Percentiles rank a stretch among this genome's conserved stretches.
These are phyloP conservation scores for Naganishia liquefaciens DNA, from an alignment of 1,284 basidiomycete genomes.

Conservation along the genomic window DNA sequence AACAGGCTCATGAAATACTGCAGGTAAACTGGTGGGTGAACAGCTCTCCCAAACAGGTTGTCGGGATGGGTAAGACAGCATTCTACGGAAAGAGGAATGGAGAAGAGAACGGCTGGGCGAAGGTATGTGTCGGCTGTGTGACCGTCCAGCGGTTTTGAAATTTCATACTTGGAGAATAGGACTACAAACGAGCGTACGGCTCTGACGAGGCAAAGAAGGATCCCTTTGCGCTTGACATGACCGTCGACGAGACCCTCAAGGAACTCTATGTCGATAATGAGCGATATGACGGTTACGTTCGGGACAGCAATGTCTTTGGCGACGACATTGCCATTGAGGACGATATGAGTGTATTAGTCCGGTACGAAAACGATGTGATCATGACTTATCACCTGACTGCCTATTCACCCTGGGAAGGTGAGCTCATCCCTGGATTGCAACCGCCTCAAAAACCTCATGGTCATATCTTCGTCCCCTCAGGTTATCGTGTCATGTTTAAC, in stretches of 20 bases:
- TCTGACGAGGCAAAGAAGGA: constrained; percentile 57
- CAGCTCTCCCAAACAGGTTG: constrained; percentile 59
- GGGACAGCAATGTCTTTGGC: constrained; percentile 58
- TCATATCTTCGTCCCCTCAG: constrained; percentile 47
- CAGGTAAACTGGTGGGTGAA: constrained; percentile 62
- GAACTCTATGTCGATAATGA: constrained; percentile 55
- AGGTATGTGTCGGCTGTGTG: constrained; percentile 22
- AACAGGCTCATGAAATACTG: neutral
- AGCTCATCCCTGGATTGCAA: neutral
- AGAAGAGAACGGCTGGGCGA: constrained; percentile 59
- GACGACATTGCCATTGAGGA: constrained; percentile 62
- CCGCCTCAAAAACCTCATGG: too few relatives aligned
- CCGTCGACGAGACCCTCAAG: constrained; percentile 57
- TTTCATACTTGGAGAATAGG: constrained; percentile 10
- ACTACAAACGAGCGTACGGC: constrained; percentile 58
- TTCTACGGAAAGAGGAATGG: constrained; percentile 61
- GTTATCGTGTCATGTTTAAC: constrained; percentile 62
- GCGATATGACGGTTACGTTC: constrained; percentile 53
- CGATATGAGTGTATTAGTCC: constrained; percentile 61
- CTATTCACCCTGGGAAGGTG: constrained; percentile 40
- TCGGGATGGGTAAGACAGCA: constrained; percentile 58
- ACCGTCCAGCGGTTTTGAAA: neutral
- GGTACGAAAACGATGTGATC: constrained; percentile 59
- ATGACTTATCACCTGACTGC: constrained; percentile 60
- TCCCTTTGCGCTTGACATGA: constrained; percentile 60